Percentiles rank a stretch among this genome's conserved stretches.
Conservation (phyloP, 768 basidiomycete genomes). For the Pleurotus citrinopileatus region DNA sequence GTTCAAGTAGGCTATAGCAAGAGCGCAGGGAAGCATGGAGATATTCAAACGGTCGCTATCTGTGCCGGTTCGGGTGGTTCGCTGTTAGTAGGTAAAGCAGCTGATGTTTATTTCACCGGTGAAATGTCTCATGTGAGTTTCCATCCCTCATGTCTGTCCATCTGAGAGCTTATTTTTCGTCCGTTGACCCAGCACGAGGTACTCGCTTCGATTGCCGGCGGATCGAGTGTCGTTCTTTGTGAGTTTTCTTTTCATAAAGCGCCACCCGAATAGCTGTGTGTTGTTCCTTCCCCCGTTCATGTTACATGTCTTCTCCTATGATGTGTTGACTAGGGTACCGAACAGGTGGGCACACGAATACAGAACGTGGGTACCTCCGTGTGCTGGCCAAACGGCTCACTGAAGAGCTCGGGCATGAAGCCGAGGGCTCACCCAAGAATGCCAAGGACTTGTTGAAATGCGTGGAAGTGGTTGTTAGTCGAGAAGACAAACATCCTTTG, state of each 20-base stretch:
- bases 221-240: conserved; percentile 84
- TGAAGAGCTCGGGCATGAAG: conserved; percentile 38
- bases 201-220: conserved; percentile 72
- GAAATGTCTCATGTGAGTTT: conserved; percentile 83
- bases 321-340: not conserved
- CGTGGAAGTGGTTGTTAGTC: conserved; percentile 69
- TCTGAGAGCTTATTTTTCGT: conserved; percentile 14
- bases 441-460: conserved; percentile 29
- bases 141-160: conserved; percentile 12
- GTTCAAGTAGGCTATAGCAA: conserved; percentile 66
- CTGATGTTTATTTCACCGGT: conserved; percentile 90
- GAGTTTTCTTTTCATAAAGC: conserved; percentile 27
- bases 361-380: conserved; percentile 90
- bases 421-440: conserved; percentile 20
- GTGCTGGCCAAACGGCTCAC: conserved; percentile 64
- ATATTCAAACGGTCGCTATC: conserved; percentile 69
- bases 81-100: conserved; percentile 65
- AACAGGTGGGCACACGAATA: conserved; percentile 88
- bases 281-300: conserved; percentile 7
- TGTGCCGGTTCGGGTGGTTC: conserved; percentile 90
- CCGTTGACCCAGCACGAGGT: conserved; percentile 72
- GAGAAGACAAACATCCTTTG: conserved; percentile 73
- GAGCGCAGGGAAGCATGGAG: conserved; percentile 21
- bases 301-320: not conserved
- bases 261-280: not conserved